Percentiles rank a stretch among this genome's conserved stretches.
phyloP scores from a whole-genome alignment of 768 basidiomycete species.

The Infundibulicybe gibba region DNA sequence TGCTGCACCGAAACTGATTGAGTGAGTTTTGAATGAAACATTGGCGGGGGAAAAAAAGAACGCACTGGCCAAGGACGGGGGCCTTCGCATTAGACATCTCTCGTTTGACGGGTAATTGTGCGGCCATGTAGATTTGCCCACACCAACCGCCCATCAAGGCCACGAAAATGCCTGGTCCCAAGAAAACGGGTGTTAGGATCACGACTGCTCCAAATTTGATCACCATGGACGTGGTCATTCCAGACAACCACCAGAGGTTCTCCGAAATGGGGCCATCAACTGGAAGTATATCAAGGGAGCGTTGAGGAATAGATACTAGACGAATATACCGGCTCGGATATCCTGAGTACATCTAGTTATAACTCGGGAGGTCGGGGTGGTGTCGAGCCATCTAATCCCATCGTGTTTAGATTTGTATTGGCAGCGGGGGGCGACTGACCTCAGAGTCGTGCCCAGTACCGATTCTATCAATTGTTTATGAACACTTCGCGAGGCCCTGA shows the following conservation, averaged over 20 bases:
- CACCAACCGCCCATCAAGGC: constrained; percentile 38
- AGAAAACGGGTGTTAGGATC: constrained; percentile 40
- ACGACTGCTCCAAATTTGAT: constrained; percentile 41
- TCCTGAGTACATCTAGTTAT: constrained; percentile 67
- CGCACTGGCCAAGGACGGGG: constrained; percentile 33
- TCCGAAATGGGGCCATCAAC: constrained; percentile 44
- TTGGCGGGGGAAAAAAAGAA: constrained; percentile 20
- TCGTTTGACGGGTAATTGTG: constrained; percentile 45
- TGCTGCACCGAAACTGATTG: constrained; percentile 43
- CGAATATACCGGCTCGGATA: constrained; percentile 36
- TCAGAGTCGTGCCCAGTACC: constrained; percentile 56
- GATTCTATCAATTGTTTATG: constrained; percentile 50
- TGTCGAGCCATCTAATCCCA: constrained; percentile 41
- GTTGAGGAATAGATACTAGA: constrained; percentile 22
- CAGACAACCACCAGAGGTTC: constrained; percentile 21
- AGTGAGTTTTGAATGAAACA: constrained; percentile 17
- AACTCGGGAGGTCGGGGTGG: constrained; percentile 48
- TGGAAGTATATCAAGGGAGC: constrained; percentile 31
- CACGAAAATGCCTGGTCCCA: constrained; percentile 40
- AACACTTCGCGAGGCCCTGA: constrained; percentile 52
- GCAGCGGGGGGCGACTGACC: constrained; percentile 29
- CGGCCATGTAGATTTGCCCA: constrained; percentile 40
- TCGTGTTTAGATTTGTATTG: neutral
- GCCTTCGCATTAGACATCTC: constrained; percentile 41
- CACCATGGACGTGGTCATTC: constrained; percentile 30